Evolutionary conservation across 148 eudicot species (phyloP).

Genomic region (Nepenthes mirabilis): DNA sequence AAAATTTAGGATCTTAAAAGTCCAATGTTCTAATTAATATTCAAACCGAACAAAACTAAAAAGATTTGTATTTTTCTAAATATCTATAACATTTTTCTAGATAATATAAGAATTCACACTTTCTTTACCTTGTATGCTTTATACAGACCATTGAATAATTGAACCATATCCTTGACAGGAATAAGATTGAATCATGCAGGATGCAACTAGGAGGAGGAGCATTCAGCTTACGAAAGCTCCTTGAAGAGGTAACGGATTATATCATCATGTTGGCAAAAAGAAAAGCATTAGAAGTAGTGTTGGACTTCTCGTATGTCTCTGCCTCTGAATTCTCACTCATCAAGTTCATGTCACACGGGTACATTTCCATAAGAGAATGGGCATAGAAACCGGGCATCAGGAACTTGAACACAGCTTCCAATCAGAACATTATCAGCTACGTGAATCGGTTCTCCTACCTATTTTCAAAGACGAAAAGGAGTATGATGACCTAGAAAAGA

Average conservation of each 20-base stretch:
- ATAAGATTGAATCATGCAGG: slow-evolving; percentile 75
- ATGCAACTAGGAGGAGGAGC: slow-evolving; percentile 51
- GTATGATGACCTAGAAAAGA: slow-evolving; percentile 13
- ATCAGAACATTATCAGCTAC: slow-evolving; percentile 9
- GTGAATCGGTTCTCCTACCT: slow-evolving; percentile 22
- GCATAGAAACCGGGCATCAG: slow-evolving; percentile 36
- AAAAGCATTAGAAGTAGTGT: slow-evolving; percentile 58
- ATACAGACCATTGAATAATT: slow-evolving; percentile 20
- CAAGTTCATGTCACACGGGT: slow-evolving; percentile 66
- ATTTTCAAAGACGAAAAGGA: slow-evolving; percentile 14
- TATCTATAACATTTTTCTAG: too few relatives aligned
- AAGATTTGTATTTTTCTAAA: too few relatives aligned
- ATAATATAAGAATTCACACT: too few relatives aligned
- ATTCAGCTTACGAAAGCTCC: slow-evolving; percentile 16
- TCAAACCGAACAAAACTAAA: too few relatives aligned
- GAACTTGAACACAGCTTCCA: slow-evolving; percentile 28
- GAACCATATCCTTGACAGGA: slow-evolving; percentile 59
- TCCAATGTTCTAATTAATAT: too few relatives aligned
- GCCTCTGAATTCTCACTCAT: slow-evolving; percentile 25
- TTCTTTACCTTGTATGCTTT: too few relatives aligned
- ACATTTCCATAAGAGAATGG: slow-evolving; percentile 26
- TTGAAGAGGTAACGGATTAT: slow-evolving; percentile 64
- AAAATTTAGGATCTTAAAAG: too few relatives aligned
- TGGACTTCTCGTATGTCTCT: slow-evolving; percentile 60
- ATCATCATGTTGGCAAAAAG: slow-evolving; percentile 46